Conservation (phyloP, 2,329 filamentous ascomycete genomes). For the Diaporthe sp. region DNA sequence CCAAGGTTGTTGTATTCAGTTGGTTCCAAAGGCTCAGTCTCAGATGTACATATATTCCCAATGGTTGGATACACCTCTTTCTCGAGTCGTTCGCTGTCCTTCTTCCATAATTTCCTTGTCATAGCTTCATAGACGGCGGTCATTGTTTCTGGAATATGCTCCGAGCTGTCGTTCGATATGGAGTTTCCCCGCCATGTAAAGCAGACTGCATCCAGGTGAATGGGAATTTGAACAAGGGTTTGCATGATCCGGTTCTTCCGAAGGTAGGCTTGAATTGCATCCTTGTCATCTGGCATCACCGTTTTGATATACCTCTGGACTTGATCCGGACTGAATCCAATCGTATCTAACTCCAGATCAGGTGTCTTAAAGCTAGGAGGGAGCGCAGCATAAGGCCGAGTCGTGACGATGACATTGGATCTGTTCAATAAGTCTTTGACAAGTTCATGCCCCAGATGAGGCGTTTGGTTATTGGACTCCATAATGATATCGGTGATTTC, state of each 20-base stretch:
- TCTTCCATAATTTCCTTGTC: no score
- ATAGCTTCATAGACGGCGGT: no score
- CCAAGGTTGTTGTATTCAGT: no score
- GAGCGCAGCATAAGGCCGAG: not conserved
- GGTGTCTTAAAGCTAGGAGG: not conserved
- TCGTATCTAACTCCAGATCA: not conserved
- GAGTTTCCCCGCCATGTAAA: no score
- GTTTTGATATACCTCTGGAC: not conserved
- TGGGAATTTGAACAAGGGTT: not conserved
- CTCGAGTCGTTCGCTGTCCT: no score
- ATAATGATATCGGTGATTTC: not conserved
- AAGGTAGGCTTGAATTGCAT: not conserved
- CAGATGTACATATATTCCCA: no score
- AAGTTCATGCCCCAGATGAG: not conserved
- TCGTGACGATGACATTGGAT: not conserved
- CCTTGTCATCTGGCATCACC: not conserved
- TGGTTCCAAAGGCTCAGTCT: no score
- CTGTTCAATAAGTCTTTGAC: not conserved
- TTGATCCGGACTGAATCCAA: not conserved
- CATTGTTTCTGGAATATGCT: no score
- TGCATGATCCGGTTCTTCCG: not conserved
- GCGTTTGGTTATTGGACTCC: no score
- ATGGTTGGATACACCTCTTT: no score
- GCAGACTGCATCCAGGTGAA: slow-evolving; percentile 1
- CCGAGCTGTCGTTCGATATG: no score